These are phyloP conservation scores for Penium margaritaceum DNA, from an alignment of 139 green algal genomes.

Conservation along the genomic window DNA sequence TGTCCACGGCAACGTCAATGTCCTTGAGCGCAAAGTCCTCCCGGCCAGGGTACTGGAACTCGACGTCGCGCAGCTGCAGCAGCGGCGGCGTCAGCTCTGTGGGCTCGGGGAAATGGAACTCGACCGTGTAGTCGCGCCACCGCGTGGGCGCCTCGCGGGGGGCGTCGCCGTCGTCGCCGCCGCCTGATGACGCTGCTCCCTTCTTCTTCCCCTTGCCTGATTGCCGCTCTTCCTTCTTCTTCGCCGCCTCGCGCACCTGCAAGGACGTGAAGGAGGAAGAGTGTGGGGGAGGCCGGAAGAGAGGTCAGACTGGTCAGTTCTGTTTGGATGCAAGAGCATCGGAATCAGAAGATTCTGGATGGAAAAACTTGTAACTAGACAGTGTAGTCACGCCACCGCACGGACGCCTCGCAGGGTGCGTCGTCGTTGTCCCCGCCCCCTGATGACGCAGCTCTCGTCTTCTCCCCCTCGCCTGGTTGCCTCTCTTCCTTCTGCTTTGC, in stretches of 20 bases:
- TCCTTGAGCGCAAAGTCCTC: slow-evolving; percentile 67
- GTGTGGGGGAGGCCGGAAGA: no score
- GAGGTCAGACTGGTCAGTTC: no score
- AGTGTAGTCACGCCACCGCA: no score
- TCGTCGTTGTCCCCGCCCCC: no score
- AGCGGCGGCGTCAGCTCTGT: slow-evolving; percentile 79
- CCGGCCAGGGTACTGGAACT: slow-evolving; percentile 86
- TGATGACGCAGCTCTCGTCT: no score
- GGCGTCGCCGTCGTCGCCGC: slow-evolving; percentile 51
- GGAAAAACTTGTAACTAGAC: no score
- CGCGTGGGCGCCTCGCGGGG: slow-evolving; percentile 49
- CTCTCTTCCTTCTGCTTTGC: slow-evolving; percentile 54
- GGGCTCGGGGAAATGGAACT: slow-evolving; percentile 94
- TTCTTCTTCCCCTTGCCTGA: slow-evolving; percentile 47
- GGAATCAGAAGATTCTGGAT: no score
- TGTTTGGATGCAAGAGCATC: no score
- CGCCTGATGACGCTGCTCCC: slow-evolving; percentile 6
- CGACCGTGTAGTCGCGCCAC: slow-evolving; percentile 75
- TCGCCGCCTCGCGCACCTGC: slow-evolving; percentile 45
- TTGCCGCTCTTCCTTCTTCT: slow-evolving; percentile 55
- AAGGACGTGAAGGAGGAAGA: slow-evolving; percentile 3
- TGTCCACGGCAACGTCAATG: slow-evolving; percentile 96
- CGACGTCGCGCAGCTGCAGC: slow-evolving; percentile 71
- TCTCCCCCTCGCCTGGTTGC: slow-evolving; percentile 45
- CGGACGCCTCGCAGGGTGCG: no score